A percentile compares a stretch with the other conserved stretches of the same genome.
Conservation (phyloP, 169 alveolate species). For the Eimeria sp. region DNA sequence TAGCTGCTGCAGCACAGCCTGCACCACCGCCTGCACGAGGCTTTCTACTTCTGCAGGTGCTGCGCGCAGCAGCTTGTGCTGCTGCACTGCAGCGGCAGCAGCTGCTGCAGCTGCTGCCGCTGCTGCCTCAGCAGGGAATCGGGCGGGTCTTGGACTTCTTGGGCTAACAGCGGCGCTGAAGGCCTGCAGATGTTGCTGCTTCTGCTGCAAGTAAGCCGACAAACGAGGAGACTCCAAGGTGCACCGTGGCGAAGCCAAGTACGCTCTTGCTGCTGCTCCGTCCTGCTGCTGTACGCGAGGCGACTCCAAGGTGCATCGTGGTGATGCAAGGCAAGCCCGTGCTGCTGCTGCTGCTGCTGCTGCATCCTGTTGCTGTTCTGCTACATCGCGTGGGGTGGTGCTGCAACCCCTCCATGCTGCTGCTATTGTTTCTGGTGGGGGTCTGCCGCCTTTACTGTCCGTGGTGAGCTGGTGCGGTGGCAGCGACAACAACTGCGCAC, state of each 20-base stretch:
- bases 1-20: constrained; percentile 67
- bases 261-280: constrained; percentile 23
- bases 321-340: constrained; percentile 31
- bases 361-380: not conserved
- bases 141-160: constrained; percentile 53
- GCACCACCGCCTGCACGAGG: constrained; percentile 72
- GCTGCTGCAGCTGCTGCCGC: constrained; percentile 70
- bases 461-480: constrained; percentile 51
- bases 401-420: constrained; percentile 19
- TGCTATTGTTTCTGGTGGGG: constrained; percentile 54
- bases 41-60: constrained; percentile 55
- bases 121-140: constrained; percentile 66
- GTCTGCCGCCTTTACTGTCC: not conserved
- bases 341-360: constrained; percentile 62
- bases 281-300: constrained; percentile 44
- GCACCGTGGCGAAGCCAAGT: constrained; percentile 18
- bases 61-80: constrained; percentile 62
- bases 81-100: constrained; percentile 73
- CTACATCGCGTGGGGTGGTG: constrained; percentile 39
- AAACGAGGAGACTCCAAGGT: constrained; percentile 48
- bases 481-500: constrained; percentile 45
- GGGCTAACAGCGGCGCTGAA: constrained; percentile 35
- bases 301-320: not conserved
- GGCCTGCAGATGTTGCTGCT: constrained; percentile 32
- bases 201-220: not conserved